Evolutionary conservation across 371 early-diverging fungal species (phyloP).

Genomic region (Cokeromyces recurvatus): DNA sequence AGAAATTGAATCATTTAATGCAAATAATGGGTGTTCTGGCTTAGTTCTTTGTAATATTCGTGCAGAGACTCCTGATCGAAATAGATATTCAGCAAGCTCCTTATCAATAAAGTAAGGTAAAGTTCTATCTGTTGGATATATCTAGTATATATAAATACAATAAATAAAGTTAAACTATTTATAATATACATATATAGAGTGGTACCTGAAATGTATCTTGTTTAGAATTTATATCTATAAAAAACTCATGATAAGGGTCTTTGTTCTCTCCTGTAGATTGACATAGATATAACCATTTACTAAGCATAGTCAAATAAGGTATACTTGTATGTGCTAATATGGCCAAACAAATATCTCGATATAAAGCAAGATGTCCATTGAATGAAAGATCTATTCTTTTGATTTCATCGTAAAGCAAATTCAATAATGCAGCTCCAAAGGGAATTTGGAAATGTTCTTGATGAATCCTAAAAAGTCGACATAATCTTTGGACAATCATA

Average conservation of each 20-base stretch:
- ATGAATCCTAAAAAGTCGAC: constrained; percentile 2
- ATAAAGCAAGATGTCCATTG: constrained; percentile 23
- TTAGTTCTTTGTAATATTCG: constrained; percentile 18
- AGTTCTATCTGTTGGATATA: constrained; percentile 14
- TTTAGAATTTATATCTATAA: constrained; percentile 24
- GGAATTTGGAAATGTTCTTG: constrained; percentile 20
- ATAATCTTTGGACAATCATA: constrained; percentile 4
- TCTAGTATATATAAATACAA: no score
- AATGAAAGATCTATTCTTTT: constrained; percentile 20
- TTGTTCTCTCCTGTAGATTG: constrained; percentile 5
- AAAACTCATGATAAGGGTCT: constrained; percentile 48
- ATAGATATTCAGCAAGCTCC: constrained; percentile 18
- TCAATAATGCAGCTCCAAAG: constrained; percentile 37
- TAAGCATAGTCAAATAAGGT: constrained; percentile 46
- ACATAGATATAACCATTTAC: constrained; percentile 44
- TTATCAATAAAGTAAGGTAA: constrained; percentile 26
- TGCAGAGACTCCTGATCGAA: constrained; percentile 28
- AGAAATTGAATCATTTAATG: background rate
- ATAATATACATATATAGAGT: no score
- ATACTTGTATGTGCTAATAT: constrained; percentile 40
- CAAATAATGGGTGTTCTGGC: constrained; percentile 30
- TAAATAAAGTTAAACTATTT: no score
- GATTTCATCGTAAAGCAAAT: constrained; percentile 30
- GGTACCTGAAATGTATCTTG: no score
- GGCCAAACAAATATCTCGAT: constrained; percentile 32